phyloP scores from a whole-genome alignment of 2,329 filamentous ascomycete genomes.

The Xylaria sp. region DNA sequence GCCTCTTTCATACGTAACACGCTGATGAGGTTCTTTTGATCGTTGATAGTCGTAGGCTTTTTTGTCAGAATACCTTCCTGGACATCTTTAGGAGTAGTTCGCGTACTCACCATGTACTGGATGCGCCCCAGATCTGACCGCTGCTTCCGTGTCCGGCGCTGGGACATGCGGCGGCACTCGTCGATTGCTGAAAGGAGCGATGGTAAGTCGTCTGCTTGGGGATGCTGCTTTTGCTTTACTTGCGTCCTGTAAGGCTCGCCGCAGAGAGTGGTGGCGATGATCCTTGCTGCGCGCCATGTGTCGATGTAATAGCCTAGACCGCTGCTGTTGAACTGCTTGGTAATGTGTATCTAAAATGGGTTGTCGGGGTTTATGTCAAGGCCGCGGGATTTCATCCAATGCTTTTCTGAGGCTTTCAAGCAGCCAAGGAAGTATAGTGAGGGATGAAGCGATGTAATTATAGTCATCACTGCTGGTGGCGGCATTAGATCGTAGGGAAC shows the following conservation, averaged over 20 bases:
- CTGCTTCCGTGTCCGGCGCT: background rate
- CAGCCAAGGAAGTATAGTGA: conserved; percentile 3
- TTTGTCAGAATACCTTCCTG: background rate
- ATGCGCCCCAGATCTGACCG: background rate
- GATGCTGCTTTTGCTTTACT: background rate
- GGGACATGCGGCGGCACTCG: background rate
- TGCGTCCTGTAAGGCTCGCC: background rate
- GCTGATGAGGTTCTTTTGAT: background rate
- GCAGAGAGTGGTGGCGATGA: conserved; percentile 5
- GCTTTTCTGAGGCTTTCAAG: conserved; percentile 1
- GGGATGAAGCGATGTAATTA: conserved; percentile 5
- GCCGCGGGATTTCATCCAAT: conserved; percentile 9
- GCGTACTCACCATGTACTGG: background rate
- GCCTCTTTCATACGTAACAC: background rate
- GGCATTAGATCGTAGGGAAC: background rate
- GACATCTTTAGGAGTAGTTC: background rate
- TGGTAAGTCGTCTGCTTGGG: background rate
- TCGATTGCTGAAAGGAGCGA: background rate
- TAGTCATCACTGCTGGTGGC: background rate
- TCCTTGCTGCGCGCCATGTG: background rate
- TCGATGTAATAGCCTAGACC: background rate
- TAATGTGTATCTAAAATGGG: conserved; percentile 1
- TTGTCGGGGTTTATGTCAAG: conserved; percentile 6
- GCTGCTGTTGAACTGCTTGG: background rate
- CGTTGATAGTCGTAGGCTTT: conserved; percentile 1